phyloP scores from a whole-genome alignment of 169 alveolate species.

The Theileria equi region DNA sequence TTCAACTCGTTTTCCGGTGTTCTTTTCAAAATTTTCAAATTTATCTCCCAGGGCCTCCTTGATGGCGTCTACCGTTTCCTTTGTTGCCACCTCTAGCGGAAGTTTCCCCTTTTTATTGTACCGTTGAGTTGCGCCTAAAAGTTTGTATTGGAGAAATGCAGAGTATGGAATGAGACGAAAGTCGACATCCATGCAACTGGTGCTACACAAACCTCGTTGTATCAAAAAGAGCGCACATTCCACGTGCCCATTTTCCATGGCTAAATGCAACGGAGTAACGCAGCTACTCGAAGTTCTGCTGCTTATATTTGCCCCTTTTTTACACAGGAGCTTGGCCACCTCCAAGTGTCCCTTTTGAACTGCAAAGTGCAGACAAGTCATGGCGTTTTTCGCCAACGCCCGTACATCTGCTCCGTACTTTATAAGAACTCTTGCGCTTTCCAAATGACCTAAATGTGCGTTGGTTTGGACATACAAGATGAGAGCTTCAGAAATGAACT shows the following conservation, averaged over 20 bases:
- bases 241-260: constrained; percentile 48
- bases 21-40: constrained; percentile 11
- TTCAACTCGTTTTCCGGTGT: not conserved
- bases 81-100: constrained; percentile 56
- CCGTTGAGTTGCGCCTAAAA: constrained; percentile 42
- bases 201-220: constrained; percentile 11
- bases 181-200: not conserved
- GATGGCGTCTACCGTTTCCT: constrained; percentile 1
- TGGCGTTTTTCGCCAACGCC: constrained; percentile 38
- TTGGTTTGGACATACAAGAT: too few species aligned
- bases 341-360: constrained; percentile 51
- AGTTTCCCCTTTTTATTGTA: constrained; percentile 38
- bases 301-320: constrained; percentile 33
- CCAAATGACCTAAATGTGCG: constrained; percentile 33
- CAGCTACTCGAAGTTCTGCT: constrained; percentile 44
- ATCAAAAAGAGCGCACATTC: constrained; percentile 35
- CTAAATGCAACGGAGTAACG: constrained; percentile 63
- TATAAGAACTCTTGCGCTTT: constrained; percentile 14
- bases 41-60: constrained; percentile 23
- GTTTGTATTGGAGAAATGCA: not conserved
- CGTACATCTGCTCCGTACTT: constrained; percentile 47
- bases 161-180: not conserved
- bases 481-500: too few species aligned
- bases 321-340: constrained; percentile 13
- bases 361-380: constrained; percentile 62